phyloP scores from a whole-genome alignment of 495 filamentous ascomycete genomes.

The Tuber umbilicatum region DNA sequence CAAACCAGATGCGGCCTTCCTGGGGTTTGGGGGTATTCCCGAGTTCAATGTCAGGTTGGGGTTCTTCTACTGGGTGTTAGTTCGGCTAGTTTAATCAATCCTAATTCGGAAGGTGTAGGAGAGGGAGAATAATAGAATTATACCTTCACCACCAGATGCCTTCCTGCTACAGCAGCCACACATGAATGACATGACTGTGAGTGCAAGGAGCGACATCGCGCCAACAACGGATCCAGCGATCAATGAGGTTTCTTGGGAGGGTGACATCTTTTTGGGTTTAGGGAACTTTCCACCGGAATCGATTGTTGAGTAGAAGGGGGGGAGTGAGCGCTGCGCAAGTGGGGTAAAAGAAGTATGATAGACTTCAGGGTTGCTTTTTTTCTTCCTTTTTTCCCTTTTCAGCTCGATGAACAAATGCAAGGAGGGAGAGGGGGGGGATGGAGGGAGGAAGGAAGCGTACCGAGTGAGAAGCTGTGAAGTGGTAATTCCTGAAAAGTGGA shows the following conservation, averaged over 20 bases:
- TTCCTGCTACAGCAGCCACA: not conserved
- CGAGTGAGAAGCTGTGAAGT: not conserved
- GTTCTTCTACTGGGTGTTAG: not conserved
- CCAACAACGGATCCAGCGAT: not conserved
- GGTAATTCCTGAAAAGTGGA: not conserved
- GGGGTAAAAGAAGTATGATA: not conserved
- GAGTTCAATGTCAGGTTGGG: not conserved
- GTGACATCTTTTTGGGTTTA: not conserved
- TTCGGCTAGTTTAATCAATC: not conserved
- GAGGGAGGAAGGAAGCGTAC: not conserved
- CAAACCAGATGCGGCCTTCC: not conserved
- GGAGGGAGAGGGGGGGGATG: not conserved
- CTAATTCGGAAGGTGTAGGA: not conserved
- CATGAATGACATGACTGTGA: not conserved
- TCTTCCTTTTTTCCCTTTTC: not conserved
- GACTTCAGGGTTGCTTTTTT: not conserved
- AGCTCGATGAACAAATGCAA: not conserved
- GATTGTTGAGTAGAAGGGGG: not conserved
- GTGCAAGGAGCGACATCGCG: not conserved
- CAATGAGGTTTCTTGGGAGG: not conserved
- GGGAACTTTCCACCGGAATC: not conserved
- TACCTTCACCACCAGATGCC: not conserved
- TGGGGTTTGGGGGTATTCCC: not conserved
- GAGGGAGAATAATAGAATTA: not conserved
- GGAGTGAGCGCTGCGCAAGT: not conserved